Conservation (phyloP, 2,329 filamentous ascomycete species). For the Penicillium sp. region DNA sequence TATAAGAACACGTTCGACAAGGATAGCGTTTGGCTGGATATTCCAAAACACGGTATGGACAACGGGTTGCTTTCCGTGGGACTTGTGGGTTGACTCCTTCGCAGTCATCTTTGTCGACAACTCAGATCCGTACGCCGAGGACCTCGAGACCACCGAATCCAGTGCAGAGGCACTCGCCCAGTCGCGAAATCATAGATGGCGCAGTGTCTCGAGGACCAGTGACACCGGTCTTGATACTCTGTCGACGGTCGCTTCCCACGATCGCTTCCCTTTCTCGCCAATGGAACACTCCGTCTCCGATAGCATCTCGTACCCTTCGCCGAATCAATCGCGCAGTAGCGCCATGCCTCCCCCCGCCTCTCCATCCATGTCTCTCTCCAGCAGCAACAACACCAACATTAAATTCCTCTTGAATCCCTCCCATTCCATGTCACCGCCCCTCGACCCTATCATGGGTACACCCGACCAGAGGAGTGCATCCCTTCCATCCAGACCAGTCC, state of each 20-base stretch:
- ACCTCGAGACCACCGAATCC: constrained; percentile 37
- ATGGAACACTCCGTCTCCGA: constrained; percentile 27
- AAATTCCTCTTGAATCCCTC: constrained; percentile 54
- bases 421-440: constrained; percentile 41
- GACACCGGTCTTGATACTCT: constrained; percentile 50
- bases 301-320: constrained; percentile 28
- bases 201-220: constrained; percentile 24
- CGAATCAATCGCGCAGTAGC: constrained; percentile 32
- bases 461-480: constrained; percentile 30
- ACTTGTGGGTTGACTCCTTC: constrained; percentile 2
- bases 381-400: constrained; percentile 43
- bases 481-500: constrained; percentile 25
- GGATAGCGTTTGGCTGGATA: constrained; percentile 58
- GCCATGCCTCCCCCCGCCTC: constrained; percentile 37
- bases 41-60: constrained; percentile 52
- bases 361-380: constrained; percentile 43
- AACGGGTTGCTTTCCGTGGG: neutral
- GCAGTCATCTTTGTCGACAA: constrained; percentile 59
- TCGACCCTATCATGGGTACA: constrained; percentile 41
- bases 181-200: constrained; percentile 32
- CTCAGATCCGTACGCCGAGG: constrained; percentile 57
- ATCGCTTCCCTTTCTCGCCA: constrained; percentile 32
- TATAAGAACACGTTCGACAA: constrained; percentile 63
- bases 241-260: constrained; percentile 49
- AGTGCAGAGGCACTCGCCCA: constrained; percentile 29